These are phyloP conservation scores for Spinacia oleracea DNA, from an alignment of 179 eudicot genomes.

Conservation along the genomic window DNA sequence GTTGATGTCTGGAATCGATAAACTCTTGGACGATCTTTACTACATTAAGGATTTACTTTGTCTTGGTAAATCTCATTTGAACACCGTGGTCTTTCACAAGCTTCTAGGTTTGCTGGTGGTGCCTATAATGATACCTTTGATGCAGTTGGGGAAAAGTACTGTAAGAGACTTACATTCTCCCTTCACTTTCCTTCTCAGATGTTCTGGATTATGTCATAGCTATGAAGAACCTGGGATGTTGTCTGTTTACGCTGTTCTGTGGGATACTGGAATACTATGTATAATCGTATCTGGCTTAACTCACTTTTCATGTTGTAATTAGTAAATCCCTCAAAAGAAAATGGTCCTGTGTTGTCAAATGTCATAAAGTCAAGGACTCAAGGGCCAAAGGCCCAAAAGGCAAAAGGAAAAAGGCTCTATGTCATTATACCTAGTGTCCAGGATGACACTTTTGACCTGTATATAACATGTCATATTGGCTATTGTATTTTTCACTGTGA, in stretches of 20 bases:
- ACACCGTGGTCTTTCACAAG: conserved; percentile 39
- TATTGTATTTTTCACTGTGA: background rate
- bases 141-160: conserved; percentile 36
- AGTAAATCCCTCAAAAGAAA: too few relatives aligned
- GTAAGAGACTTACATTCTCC: conserved; percentile 35
- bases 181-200: background rate
- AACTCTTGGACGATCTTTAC: conserved; percentile 50
- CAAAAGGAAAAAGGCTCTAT: too few relatives aligned
- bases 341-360: too few relatives aligned
- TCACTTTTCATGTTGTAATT: background rate
- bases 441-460: background rate
- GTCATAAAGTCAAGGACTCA: background rate
- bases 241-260: background rate
- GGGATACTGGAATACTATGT: too few relatives aligned
- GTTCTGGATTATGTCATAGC: conserved; percentile 1
- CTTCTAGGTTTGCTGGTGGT: conserved; percentile 51
- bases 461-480: background rate
- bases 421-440: background rate
- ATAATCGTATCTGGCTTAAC: background rate
- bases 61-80: conserved; percentile 42
- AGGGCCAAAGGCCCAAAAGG: background rate
- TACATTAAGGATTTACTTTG: conserved; percentile 48
- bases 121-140: conserved; percentile 36
- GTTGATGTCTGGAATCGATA: conserved; percentile 34
- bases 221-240: background rate